These are phyloP conservation scores for Lachnellula arida DNA, from an alignment of 2,329 filamentous ascomycete genomes.

Conservation along the genomic window DNA sequence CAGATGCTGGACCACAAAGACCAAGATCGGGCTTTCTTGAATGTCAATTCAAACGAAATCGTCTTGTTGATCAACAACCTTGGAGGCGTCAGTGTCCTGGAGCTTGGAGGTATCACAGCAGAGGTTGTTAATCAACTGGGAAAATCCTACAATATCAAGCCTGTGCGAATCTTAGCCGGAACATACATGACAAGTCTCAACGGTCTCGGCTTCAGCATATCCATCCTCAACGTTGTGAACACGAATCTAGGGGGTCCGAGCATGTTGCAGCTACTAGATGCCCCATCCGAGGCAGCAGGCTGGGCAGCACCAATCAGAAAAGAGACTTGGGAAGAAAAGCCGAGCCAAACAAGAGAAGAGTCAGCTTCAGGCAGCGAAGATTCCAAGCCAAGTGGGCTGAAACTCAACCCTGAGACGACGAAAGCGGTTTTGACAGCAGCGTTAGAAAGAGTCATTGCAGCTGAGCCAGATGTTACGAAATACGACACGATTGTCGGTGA, in stretches of 20 bases:
- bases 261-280: conserved; percentile 63
- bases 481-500: conserved; percentile 70
- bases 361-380: conserved; percentile 28
- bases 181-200: conserved; percentile 72
- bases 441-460: conserved; percentile 54
- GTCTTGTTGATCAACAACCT: conserved; percentile 67
- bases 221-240: conserved; percentile 57
- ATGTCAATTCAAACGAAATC: conserved; percentile 54
- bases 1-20: conserved; percentile 60
- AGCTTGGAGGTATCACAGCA: conserved; percentile 62
- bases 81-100: conserved; percentile 62
- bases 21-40: conserved; percentile 58
- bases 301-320: conserved; percentile 58
- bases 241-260: conserved; percentile 41
- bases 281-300: conserved; percentile 60
- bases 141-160: conserved; percentile 53
- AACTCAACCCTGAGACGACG: conserved; percentile 33
- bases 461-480: conserved; percentile 60
- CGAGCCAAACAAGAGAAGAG: conserved; percentile 30
- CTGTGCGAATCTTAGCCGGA: conserved; percentile 56
- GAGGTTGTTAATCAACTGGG: conserved; percentile 60
- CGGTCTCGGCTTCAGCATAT: conserved; percentile 66
- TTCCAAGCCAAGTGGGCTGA: conserved; percentile 30
- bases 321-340: conserved; percentile 53
- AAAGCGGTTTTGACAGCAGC: conserved; percentile 50